These are phyloP conservation scores for Pinus tabuliformis DNA, from an alignment of 75 land plant genomes.

Conservation along the genomic window DNA sequence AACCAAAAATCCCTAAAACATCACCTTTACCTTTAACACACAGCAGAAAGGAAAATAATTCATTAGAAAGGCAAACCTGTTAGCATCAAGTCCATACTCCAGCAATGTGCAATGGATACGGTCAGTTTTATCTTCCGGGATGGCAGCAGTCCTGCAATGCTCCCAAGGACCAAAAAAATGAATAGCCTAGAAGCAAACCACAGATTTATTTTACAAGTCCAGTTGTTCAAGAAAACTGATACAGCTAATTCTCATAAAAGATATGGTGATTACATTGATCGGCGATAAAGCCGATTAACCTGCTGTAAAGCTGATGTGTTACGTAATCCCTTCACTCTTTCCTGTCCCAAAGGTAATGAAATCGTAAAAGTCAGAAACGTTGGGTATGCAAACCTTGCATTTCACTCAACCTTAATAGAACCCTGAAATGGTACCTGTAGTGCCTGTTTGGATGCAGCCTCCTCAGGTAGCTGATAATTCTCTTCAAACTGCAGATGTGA, in stretches of 20 bases:
- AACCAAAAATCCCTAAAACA: not conserved
- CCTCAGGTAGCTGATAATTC: slow-evolving; percentile 8
- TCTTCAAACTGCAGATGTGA: slow-evolving; percentile 8
- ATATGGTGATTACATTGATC: not conserved
- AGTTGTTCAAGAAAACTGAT: not conserved
- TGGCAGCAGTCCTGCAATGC: not conserved
- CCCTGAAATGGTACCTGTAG: not conserved
- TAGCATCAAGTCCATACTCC: slow-evolving; percentile 6
- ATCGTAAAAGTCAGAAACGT: not conserved
- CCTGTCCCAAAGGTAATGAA: slow-evolving; percentile 7
- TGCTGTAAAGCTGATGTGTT: slow-evolving; percentile 1
- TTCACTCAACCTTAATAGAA: not conserved
- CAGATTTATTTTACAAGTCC: not conserved
- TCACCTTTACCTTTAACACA: not conserved
- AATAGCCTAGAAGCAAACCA: not conserved
- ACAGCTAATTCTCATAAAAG: not conserved
- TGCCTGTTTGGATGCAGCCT: slow-evolving; percentile 3
- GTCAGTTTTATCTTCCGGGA: not conserved
- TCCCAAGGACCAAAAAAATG: not conserved
- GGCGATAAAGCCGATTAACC: slow-evolving; percentile 7
- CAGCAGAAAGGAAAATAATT: not conserved
- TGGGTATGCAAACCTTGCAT: not conserved
- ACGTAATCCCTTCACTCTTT: slow-evolving; percentile 1
- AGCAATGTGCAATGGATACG: slow-evolving; percentile 2
- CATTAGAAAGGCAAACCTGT: not conserved